Conservation (phyloP, 441 rosid genomes). For the Heliophila coronopifolia region DNA sequence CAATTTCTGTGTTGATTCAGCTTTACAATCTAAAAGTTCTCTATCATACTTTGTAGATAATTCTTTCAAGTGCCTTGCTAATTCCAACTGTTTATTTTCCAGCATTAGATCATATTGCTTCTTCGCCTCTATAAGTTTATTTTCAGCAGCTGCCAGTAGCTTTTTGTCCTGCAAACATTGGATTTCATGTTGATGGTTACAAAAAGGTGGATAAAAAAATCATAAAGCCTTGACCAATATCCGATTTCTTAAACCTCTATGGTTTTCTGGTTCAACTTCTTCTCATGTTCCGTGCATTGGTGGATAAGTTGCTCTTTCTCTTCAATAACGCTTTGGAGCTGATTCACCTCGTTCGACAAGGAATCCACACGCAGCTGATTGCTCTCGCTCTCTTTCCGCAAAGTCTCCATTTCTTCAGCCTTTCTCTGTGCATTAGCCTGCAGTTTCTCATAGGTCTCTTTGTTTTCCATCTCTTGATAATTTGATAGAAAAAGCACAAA, state of each 20-base stretch:
- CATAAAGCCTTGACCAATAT: slow-evolving; percentile 5
- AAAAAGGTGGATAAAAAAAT: slow-evolving; percentile 4
- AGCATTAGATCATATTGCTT: slow-evolving; percentile 68
- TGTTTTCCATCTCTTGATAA: slow-evolving; percentile 46
- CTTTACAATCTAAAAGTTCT: slow-evolving; percentile 47
- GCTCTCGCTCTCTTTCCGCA: slow-evolving; percentile 46
- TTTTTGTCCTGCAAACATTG: slow-evolving; percentile 57
- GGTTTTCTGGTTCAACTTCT: slow-evolving; percentile 51
- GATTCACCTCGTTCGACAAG: slow-evolving; percentile 46
- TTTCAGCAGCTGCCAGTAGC: slow-evolving; percentile 50
- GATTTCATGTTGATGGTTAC: slow-evolving; percentile 14
- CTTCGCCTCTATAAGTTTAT: slow-evolving; percentile 62
- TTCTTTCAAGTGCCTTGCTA: slow-evolving; percentile 71
- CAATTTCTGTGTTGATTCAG: slow-evolving; percentile 50
- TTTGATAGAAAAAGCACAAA: slow-evolving; percentile 3
- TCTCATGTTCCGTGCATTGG: slow-evolving; percentile 45
- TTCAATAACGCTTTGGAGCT: slow-evolving; percentile 44
- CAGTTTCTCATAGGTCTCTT: slow-evolving; percentile 42
- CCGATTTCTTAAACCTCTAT: slow-evolving; percentile 40
- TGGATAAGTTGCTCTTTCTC: slow-evolving; percentile 60
- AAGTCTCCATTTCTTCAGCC: slow-evolving; percentile 39
- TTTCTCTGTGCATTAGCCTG: slow-evolving; percentile 46
- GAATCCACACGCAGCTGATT: slow-evolving; percentile 38
- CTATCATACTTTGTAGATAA: slow-evolving; percentile 44
- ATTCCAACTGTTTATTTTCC: slow-evolving; percentile 74